Base-by-base conservation (phyloP, 1,139 yeast genomes). In the Hyphopichia khmerensis region DNA sequence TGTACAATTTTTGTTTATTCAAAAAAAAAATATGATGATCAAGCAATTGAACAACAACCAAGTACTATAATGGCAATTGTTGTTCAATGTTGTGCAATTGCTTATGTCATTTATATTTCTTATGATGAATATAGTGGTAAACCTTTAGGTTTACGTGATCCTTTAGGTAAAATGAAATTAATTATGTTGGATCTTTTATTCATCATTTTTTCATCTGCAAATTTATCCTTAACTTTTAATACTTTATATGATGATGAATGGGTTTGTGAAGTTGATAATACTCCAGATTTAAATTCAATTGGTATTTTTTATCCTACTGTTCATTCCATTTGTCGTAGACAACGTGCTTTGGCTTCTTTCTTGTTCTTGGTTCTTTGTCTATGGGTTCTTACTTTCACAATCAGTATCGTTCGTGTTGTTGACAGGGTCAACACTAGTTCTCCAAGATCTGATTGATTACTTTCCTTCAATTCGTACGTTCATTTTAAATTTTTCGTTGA, bases 191-290 rank as follows among this genome's bases (percentile, higher is more conserved):
- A 93, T 58, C 69, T 91, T 39, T 67, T 91, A 31, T 89, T 93
- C 62, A 88, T 93, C 49, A 89, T 93, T n/a, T 87, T 91, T 57
- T 82, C 91, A n/a, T 82, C 95, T 39, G 96, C 97, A 2, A 91
- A 90, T 59, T 65, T 91, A 45, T 82, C 97, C 7, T 72, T 93
- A 40, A 81, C 96, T 2, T 90, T 90, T 65, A 85, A 89, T 59
- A 84, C 96, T 1, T 69, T 91, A 42, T 87, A 72, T 59, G 96
- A 89, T 59, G 74, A 75, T 39, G 77, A 82, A 51, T 91, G 97
- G 96, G 91, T 88, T 7, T 91, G 97, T 61, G 41, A 50, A 48
- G 54, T 43, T 18, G 63, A 57, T 40, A 47, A 52, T 30, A 57
- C 55, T 17, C 59, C 67, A 3, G 53, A 50, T 42, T 45, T 47